Evolutionary conservation across 2,329 filamentous ascomycete genomes (phyloP).

Genomic region (Aspergillus candidus): DNA sequence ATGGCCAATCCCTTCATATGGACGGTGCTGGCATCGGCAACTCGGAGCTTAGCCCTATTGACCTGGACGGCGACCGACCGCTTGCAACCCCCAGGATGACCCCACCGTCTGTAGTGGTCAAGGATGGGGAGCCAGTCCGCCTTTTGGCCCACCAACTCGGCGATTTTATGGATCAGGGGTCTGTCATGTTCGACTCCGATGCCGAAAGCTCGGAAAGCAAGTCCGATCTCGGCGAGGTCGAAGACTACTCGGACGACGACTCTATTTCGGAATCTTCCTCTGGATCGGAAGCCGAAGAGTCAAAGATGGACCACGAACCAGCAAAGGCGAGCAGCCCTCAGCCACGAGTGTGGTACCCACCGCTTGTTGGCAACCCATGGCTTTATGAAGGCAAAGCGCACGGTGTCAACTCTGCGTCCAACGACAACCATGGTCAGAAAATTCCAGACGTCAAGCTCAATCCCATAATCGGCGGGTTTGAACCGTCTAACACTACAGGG

Average conservation of each 20-base stretch:
- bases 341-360: background rate
- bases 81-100: constrained; percentile 20
- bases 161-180: constrained; percentile 5
- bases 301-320: constrained; percentile 3
- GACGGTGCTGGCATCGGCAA: background rate
- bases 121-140: background rate
- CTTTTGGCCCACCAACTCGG: constrained; percentile 3
- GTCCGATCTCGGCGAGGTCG: constrained; percentile 2
- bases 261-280: constrained; percentile 2
- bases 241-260: constrained; percentile 7
- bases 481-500: no score
- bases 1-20: no score
- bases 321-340: background rate
- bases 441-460: no score
- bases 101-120: constrained; percentile 9
- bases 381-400: no score
- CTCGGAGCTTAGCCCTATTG: constrained; percentile 12
- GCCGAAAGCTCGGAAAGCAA: constrained; percentile 4
- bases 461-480: no score
- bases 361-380: no score
- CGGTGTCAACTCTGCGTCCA: no score
- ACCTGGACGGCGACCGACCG: constrained; percentile 10
- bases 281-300: constrained; percentile 4
- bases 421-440: no score
- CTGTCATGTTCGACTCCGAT: background rate